phyloP scores from a whole-genome alignment of 768 basidiomycete genomes.

The Boletus eberwhitei region DNA sequence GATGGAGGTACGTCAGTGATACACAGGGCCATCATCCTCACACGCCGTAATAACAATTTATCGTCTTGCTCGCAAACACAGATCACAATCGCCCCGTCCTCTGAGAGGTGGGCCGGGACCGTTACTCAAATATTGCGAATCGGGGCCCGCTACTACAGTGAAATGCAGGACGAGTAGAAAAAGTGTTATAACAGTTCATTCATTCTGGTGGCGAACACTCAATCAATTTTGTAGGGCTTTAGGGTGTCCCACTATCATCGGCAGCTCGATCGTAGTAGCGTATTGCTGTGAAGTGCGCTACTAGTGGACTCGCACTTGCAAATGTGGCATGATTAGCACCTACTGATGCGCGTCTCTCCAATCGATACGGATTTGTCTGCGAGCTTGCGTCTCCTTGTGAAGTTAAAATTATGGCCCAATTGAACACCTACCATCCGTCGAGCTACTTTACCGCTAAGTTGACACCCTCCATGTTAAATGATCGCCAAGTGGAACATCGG shows the following conservation, averaged over 20 bases:
- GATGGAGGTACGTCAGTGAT: neutral
- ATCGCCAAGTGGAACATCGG: neutral
- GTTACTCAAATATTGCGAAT: too few relatives aligned
- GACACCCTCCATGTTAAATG: slow-evolving; percentile 23
- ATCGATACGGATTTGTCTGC: slow-evolving; percentile 74
- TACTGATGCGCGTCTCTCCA: neutral
- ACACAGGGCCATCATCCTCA: neutral
- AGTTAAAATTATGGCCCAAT: neutral
- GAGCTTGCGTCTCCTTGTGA: slow-evolving; percentile 71
- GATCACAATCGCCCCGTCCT: too few relatives aligned
- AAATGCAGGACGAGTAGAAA: too few relatives aligned
- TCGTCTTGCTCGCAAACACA: too few relatives aligned
- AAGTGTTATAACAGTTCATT: too few relatives aligned
- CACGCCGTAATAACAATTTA: too few relatives aligned
- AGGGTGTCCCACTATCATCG: too few relatives aligned
- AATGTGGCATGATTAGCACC: neutral
- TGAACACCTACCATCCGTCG: neutral
- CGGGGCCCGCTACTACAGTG: too few relatives aligned
- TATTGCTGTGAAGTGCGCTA: neutral
- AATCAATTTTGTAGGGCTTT: too few relatives aligned
- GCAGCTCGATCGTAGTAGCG: neutral
- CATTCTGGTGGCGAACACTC: too few relatives aligned
- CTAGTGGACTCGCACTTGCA: too few relatives aligned
- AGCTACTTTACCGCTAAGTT: slow-evolving; percentile 39
- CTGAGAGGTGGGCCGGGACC: too few relatives aligned